Evolutionary conservation across 1,139 yeast genomes (phyloP).

Genomic region (Nakaseomyces sp.): DNA sequence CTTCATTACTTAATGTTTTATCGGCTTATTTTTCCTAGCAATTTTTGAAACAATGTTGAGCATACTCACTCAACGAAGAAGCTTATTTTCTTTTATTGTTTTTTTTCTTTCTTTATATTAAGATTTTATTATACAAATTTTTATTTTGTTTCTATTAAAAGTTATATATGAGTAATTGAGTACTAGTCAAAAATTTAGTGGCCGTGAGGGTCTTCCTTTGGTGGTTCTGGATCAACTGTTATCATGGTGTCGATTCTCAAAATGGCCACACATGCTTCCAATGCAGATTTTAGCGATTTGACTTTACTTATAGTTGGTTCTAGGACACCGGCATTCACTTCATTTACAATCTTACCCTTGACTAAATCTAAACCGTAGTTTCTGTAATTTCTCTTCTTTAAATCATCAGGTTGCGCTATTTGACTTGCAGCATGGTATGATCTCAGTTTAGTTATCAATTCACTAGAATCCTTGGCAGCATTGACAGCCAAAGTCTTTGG

Average conservation of each 20-base stretch:
- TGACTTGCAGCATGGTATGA: constrained; percentile 96
- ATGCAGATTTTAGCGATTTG: constrained; percentile 86
- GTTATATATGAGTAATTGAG: too few relatives aligned
- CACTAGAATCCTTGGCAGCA: constrained; percentile 96
- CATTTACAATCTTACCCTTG: constrained; percentile 87
- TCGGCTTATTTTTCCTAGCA: too few relatives aligned
- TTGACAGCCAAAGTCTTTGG: constrained; percentile 96
- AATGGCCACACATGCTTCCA: constrained; percentile 97
- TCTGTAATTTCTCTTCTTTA: constrained; percentile 75
- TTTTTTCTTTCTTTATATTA: too few relatives aligned
- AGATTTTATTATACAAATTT: too few relatives aligned
- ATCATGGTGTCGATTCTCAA: constrained; percentile 98
- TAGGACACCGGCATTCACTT: constrained; percentile 72
- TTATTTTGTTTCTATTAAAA: too few relatives aligned
- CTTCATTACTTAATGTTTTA: too few relatives aligned
- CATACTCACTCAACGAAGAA: too few relatives aligned
- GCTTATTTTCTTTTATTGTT: too few relatives aligned
- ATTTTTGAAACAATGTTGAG: too few relatives aligned
- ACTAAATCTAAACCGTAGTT: constrained; percentile 89
- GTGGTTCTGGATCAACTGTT: constrained; percentile 92
- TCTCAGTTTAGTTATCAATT: constrained; percentile 87
- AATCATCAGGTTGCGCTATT: constrained; percentile 69
- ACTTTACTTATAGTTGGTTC: constrained; percentile 94
- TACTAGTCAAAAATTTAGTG: too few relatives aligned
- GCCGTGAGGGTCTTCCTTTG: constrained; percentile 78